phyloP scores from a whole-genome alignment of 2,329 filamentous ascomycete genomes.

The Hymenoscyphus fraxineus region DNA sequence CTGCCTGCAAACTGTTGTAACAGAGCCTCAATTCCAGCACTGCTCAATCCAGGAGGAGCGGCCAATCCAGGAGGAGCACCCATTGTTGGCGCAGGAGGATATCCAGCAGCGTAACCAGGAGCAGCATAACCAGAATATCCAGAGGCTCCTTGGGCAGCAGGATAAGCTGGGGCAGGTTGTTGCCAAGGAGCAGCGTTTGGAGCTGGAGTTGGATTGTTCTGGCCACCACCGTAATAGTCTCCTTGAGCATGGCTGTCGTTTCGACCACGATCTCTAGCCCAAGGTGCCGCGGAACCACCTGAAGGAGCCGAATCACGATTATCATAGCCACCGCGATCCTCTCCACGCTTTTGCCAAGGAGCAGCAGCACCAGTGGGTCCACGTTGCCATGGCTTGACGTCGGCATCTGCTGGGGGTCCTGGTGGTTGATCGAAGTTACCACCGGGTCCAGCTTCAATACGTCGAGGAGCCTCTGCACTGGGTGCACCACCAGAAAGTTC shows the following conservation, averaged over 20 bases:
- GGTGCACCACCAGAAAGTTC: slow-evolving; percentile 77
- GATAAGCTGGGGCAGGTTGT: slow-evolving; percentile 39
- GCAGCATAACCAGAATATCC: slow-evolving; percentile 55
- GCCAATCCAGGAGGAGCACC: slow-evolving; percentile 40
- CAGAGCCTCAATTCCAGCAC: slow-evolving; percentile 58
- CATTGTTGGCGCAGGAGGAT: slow-evolving; percentile 42
- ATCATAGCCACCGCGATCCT: slow-evolving; percentile 41
- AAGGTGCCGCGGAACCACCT: slow-evolving; percentile 51
- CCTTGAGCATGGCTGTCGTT: slow-evolving; percentile 40
- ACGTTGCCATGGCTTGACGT: slow-evolving; percentile 83
- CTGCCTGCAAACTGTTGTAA: slow-evolving; percentile 60
- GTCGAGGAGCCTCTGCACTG: slow-evolving; percentile 60
- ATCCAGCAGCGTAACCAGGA: slow-evolving; percentile 40
- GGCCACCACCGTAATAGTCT: slow-evolving; percentile 47
- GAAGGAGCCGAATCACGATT: slow-evolving; percentile 33
- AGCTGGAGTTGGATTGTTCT: slow-evolving; percentile 42
- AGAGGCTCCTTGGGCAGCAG: slow-evolving; percentile 39
- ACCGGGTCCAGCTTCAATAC: slow-evolving; percentile 77
- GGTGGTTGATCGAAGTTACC: slow-evolving; percentile 53
- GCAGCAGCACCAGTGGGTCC: slow-evolving; percentile 79
- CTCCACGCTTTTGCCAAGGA: slow-evolving; percentile 61
- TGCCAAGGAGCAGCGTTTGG: slow-evolving; percentile 42
- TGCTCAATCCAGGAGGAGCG: slow-evolving; percentile 47
- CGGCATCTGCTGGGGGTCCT: slow-evolving; percentile 38
- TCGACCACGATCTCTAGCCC: slow-evolving; percentile 54